Evolutionary conservation across 179 eudicot species (phyloP).

Genomic region (Actinidia arguta): DNA sequence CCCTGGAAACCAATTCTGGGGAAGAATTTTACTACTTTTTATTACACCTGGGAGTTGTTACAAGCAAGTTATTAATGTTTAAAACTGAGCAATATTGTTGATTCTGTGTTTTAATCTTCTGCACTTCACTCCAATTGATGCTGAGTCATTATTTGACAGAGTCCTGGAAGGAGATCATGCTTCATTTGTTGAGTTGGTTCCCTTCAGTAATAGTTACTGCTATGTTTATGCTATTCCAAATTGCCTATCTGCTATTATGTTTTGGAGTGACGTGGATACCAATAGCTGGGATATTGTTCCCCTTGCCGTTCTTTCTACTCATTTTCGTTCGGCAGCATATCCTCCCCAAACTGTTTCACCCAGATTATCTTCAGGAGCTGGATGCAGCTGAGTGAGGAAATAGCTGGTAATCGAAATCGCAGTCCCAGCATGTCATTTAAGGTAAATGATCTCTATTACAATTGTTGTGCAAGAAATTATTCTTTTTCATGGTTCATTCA

Average conservation of each 20-base stretch:
- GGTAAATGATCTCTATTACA: conserved; percentile 57
- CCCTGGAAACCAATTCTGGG: conserved; percentile 99
- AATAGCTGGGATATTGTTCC: conserved; percentile 94
- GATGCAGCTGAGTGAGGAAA: conserved; percentile 98
- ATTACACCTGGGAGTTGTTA: conserved; percentile 95
- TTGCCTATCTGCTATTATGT: conserved; percentile 79
- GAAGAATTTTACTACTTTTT: conserved; percentile 80
- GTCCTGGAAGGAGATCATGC: conserved; percentile 85
- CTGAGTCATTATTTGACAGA: conserved; percentile 39
- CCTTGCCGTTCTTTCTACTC: conserved; percentile 93
- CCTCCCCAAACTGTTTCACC: conserved; percentile 85
- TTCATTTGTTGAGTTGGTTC: conserved; percentile 89
- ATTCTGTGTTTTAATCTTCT: background rate
- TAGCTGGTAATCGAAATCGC: too few relatives aligned
- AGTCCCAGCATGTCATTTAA: conserved; percentile 72
- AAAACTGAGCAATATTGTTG: background rate
- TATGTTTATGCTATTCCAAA: conserved; percentile 82
- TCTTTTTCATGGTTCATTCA: too few relatives aligned
- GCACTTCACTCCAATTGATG: background rate
- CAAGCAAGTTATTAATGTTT: conserved; percentile 52
- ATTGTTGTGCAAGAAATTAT: too few relatives aligned
- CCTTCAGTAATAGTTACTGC: conserved; percentile 89
- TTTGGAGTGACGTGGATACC: conserved; percentile 98
- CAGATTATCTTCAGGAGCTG: conserved; percentile 89
- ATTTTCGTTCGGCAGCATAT: conserved; percentile 92